Evolutionary conservation across 495 filamentous ascomycete species (phyloP).

Genomic region (Penicillium pulvis): DNA sequence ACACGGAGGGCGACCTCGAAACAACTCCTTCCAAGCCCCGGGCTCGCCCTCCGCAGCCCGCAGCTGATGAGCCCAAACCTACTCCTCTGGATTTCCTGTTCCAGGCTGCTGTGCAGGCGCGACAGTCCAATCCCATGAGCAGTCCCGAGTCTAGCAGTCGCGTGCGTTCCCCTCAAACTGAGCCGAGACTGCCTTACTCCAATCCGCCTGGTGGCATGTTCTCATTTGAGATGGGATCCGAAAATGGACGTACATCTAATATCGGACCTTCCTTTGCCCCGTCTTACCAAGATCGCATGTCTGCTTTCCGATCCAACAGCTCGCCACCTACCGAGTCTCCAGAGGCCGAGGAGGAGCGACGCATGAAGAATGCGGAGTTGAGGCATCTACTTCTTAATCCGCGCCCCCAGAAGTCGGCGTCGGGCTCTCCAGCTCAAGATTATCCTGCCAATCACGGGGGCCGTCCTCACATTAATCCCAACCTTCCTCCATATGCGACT

Average conservation of each 20-base stretch:
- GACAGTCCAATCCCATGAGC: slow-evolving; percentile 40
- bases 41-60: slow-evolving; percentile 23
- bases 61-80: slow-evolving; percentile 51
- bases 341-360: slow-evolving; percentile 42
- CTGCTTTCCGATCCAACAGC: slow-evolving; percentile 49
- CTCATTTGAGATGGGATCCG: slow-evolving; percentile 64
- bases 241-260: slow-evolving; percentile 36
- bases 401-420: slow-evolving; percentile 38
- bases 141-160: slow-evolving; percentile 46
- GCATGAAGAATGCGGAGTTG: slow-evolving; percentile 47
- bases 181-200: slow-evolving; percentile 32
- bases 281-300: slow-evolving; percentile 66
- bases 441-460: slow-evolving; percentile 16
- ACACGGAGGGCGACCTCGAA: slow-evolving; percentile 37
- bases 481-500: slow-evolving; percentile 40
- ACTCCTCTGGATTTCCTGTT: slow-evolving; percentile 90
- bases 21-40: slow-evolving; percentile 46
- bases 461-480: slow-evolving; percentile 20
- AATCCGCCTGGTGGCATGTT: slow-evolving; percentile 59
- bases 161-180: slow-evolving; percentile 39
- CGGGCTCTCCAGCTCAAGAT: slow-evolving; percentile 23
- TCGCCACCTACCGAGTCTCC: slow-evolving; percentile 21
- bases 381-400: slow-evolving; percentile 52
- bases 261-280: slow-evolving; percentile 68
- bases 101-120: slow-evolving; percentile 74